Base-by-base conservation (phyloP, 2,329 filamentous ascomycete species). In the Cladobotryum mycophilum region DNA sequence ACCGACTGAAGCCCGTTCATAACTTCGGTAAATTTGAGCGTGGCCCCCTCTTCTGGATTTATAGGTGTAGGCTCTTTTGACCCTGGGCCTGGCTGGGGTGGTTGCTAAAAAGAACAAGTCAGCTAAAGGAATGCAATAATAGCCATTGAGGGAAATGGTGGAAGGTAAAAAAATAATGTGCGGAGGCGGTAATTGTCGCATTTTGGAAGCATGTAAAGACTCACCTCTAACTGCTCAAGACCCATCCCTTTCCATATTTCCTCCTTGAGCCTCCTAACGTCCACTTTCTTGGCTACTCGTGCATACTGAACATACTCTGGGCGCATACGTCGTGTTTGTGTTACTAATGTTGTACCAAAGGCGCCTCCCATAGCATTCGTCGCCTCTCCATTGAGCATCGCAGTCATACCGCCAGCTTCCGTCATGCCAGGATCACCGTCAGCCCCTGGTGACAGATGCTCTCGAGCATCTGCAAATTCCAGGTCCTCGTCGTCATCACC, bases 1-100 rank as follows among this genome's bases (percentile, higher is more conserved):
- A 96, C 89, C 4, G 77, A 71, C 65, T 95, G 88, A 43, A 99
- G 73, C 55, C 85, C 85, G 65, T 95, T 95, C 83, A 99, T 95
- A 53, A 99, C 84, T 17, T 86, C 76, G 0, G 91, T 97, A 70
- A 99, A 99, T 61, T 86, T 90, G 57, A 96, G 78, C 3, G 70
- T 71, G 9, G 69, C 76, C 67, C 80, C 76, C 35, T 76, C 70
- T 58, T 43, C 44, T 18, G 48, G 13, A 18, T 34, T 41, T 34
- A 48, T 61, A 62, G 43, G 61, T 61, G 45, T 62, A 61, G 57
- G 67, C 64, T 58, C 60, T 13, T 64, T 57, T 9, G 57, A 59
- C 25, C 67, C 63, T 7, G 67, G 58, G 9, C 63, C 30, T 17
- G 20, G 51, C 14, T 45, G 40, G 5, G 35, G 22, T n/a, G 40